Conservation (phyloP, 2,329 filamentous ascomycete species). For the Paramyrothecium sp. region DNA sequence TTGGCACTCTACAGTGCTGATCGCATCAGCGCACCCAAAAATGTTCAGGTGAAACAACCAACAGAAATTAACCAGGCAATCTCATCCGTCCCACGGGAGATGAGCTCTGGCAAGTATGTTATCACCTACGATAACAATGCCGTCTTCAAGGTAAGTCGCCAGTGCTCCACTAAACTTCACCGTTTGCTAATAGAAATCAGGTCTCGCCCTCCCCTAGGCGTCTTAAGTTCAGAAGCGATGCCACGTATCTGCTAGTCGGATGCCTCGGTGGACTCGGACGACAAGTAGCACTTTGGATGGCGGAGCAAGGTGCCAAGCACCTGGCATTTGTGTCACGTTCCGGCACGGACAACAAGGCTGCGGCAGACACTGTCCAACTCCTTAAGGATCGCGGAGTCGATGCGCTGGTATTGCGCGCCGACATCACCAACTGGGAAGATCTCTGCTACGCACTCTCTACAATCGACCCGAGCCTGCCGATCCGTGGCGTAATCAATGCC, state of each 20-base stretch:
- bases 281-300: conserved; percentile 20
- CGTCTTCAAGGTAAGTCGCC: neutral
- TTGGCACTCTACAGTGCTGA: neutral
- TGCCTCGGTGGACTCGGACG: conserved; percentile 8
- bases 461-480: neutral
- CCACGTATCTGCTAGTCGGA: conserved; percentile 23
- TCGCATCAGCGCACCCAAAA: neutral
- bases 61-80: neutral
- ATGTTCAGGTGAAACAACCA: neutral
- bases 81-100: neutral
- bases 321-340: conserved; percentile 22
- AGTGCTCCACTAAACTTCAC: neutral
- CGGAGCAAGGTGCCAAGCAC: conserved; percentile 20
- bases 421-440: neutral
- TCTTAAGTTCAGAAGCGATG: neutral
- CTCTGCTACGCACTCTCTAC: neutral
- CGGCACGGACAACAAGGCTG: neutral
- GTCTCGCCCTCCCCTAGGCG: neutral
- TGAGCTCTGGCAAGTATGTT: neutral
- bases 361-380: neutral
- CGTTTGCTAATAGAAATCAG: neutral
- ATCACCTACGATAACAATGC: neutral
- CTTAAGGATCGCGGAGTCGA: neutral
- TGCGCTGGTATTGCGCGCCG: neutral
- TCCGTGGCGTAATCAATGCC: neutral